Evolutionary conservation across 179 eudicot genomes (phyloP).

Genomic region (Sideroxylon spinosum): DNA sequence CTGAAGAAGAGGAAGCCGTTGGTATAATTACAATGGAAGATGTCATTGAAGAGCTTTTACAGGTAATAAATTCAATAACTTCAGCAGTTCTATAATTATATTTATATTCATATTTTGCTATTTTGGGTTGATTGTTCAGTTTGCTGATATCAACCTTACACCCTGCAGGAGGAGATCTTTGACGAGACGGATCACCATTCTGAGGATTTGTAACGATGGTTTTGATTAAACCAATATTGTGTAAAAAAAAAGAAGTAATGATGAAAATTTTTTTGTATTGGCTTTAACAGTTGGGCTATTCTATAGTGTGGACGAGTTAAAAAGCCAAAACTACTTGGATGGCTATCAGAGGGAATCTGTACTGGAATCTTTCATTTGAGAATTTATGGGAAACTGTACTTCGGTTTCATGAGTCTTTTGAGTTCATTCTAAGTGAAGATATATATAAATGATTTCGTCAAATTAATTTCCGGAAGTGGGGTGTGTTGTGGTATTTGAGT

Average conservation of each 20-base stretch:
- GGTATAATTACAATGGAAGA: slow-evolving; percentile 95
- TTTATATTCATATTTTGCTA: neutral
- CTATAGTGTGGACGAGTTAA: neutral
- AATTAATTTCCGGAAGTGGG: too few species aligned
- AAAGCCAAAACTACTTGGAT: too few species aligned
- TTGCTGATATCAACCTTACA: neutral
- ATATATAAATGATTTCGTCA: too few species aligned
- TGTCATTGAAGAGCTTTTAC: slow-evolving; percentile 90
- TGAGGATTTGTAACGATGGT: slow-evolving; percentile 50
- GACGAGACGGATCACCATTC: slow-evolving; percentile 85
- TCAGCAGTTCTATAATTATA: neutral
- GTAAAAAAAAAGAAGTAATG: neutral
- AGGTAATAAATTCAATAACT: slow-evolving; percentile 39
- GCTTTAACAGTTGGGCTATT: neutral
- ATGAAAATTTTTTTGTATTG: slow-evolving; percentile 6
- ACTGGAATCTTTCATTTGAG: too few species aligned
- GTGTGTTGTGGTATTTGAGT: too few species aligned
- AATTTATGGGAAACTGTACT: too few species aligned
- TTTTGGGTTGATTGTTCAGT: neutral
- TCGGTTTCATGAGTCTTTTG: too few species aligned
- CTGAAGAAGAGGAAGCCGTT: slow-evolving; percentile 82
- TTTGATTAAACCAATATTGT: neutral
- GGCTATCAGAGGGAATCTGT: too few species aligned
- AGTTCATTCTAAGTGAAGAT: too few species aligned
- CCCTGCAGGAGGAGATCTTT: slow-evolving; percentile 76